A percentile compares a stretch with the other conserved stretches of the same genome.
phyloP scores from a whole-genome alignment of 1,139 yeast genomes.

The Blastobotrys aristatus region DNA sequence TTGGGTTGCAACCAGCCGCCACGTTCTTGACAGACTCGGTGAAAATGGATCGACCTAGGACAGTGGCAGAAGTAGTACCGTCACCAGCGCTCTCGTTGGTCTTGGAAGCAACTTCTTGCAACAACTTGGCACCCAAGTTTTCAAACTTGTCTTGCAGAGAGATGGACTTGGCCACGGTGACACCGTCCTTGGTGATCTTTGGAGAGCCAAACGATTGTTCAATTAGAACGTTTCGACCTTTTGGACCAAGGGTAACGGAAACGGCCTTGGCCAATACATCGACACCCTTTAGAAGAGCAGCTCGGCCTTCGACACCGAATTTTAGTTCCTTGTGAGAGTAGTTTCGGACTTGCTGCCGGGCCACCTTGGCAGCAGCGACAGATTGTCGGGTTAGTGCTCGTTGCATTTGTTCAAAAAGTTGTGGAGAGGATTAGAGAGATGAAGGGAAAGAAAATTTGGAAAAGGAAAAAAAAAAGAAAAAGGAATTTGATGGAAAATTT shows the following conservation, averaged over 20 bases:
- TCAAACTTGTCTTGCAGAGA: conserved; percentile 88
- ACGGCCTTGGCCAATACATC: conserved; percentile 97
- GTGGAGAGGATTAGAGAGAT: not conserved
- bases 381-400: conserved; percentile 27
- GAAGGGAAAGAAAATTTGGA: conserved; percentile 7
- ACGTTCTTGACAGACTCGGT: conserved; percentile 97
- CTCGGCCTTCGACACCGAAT: conserved; percentile 98
- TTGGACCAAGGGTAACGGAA: conserved; percentile 95
- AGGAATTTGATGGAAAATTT: conserved; percentile 2
- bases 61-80: conserved; percentile 98
- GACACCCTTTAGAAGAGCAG: conserved; percentile 92
- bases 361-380: conserved; percentile 19
- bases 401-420: conserved; percentile 21
- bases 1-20: conserved; percentile 99
- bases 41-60: conserved; percentile 93
- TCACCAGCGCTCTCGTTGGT: conserved; percentile 99
- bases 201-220: conserved; percentile 98
- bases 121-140: conserved; percentile 91
- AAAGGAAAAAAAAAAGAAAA: conserved; percentile 6
- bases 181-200: conserved; percentile 99
- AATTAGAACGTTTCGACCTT: conserved; percentile 95
- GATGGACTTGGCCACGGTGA: conserved; percentile 90
- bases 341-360: conserved; percentile 26
- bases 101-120: conserved; percentile 97
- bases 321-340: conserved; percentile 88